Evolutionary conservation across 306 rosid genomes (phyloP).

Genomic region (Albizia julibrissin): DNA sequence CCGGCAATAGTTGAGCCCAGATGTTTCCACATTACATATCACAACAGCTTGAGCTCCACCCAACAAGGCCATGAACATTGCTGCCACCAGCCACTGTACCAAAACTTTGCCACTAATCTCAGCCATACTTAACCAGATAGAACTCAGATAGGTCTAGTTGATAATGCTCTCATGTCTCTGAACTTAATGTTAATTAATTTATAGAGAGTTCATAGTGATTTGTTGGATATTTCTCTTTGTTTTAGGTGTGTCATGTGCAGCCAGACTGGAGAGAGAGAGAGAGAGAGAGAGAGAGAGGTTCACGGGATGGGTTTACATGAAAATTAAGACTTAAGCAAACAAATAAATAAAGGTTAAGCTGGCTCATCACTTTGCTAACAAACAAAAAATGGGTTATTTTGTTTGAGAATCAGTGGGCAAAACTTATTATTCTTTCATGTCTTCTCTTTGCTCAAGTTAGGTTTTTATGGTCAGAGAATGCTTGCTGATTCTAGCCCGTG

Average conservation of each 20-base stretch:
- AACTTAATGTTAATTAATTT: conserved; percentile 27
- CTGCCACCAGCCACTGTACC: conserved; percentile 35
- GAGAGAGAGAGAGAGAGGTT: conserved; percentile 1
- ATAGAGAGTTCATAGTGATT: conserved; percentile 11
- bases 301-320: conserved; percentile 39
- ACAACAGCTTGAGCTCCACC: conserved; percentile 33
- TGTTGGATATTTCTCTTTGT: conserved; percentile 7
- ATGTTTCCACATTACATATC: conserved; percentile 50
- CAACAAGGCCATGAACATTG: conserved; percentile 43
- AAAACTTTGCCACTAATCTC: conserved; percentile 16
- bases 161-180: neutral
- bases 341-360: neutral
- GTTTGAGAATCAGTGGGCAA: neutral
- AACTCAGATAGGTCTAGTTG: neutral
- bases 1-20: conserved; percentile 40
- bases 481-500: neutral
- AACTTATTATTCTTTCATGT: neutral
- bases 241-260: conserved; percentile 54
- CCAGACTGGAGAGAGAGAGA: conserved; percentile 11
- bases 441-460: neutral
- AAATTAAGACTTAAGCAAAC: neutral
- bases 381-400: neutral
- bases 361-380: neutral
- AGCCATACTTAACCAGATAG: conserved; percentile 41
- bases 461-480: neutral